Conservation (phyloP, 345 rosid species). For the Eucalyptus grandis region DNA sequence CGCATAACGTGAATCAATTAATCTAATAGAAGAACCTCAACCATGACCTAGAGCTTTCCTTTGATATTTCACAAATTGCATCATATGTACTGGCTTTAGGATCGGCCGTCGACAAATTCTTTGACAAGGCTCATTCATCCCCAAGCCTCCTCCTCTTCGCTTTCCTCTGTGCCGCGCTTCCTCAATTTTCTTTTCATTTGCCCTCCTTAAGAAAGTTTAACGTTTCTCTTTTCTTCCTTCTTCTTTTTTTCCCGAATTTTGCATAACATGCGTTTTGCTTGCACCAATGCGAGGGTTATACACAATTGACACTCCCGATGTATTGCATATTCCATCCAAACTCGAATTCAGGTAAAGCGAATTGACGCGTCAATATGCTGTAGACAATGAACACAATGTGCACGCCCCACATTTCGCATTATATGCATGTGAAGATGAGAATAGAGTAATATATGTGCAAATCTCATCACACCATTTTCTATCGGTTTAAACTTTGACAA, state of each 20-base stretch:
- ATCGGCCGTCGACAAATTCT: conserved; percentile 13
- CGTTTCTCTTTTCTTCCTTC: not conserved
- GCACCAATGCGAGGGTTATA: too few relatives aligned
- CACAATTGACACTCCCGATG: too few relatives aligned
- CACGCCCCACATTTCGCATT: not conserved
- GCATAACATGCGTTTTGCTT: not conserved
- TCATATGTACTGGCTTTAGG: conserved; percentile 24
- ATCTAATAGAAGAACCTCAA: too few relatives aligned
- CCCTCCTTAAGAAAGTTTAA: conserved; percentile 14
- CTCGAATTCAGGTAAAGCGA: not conserved
- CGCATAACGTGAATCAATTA: too few relatives aligned
- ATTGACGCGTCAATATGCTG: too few relatives aligned
- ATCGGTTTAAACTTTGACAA: too few relatives aligned
- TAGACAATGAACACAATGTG: not conserved
- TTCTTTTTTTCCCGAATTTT: too few relatives aligned
- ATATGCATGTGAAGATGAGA: too few relatives aligned
- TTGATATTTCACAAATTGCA: conserved; percentile 3
- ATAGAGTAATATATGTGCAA: too few relatives aligned
- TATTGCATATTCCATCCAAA: not conserved
- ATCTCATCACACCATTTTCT: not conserved
- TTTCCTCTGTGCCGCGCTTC: conserved; percentile 29
- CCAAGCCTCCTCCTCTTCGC: not conserved
- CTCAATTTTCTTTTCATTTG: conserved; percentile 38
- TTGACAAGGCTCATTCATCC: conserved; percentile 12
- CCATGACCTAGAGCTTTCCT: too few relatives aligned